These are phyloP conservation scores for Saccharomycopsis crataegensis DNA, from an alignment of 1,139 yeast species.

Conservation along the genomic window DNA sequence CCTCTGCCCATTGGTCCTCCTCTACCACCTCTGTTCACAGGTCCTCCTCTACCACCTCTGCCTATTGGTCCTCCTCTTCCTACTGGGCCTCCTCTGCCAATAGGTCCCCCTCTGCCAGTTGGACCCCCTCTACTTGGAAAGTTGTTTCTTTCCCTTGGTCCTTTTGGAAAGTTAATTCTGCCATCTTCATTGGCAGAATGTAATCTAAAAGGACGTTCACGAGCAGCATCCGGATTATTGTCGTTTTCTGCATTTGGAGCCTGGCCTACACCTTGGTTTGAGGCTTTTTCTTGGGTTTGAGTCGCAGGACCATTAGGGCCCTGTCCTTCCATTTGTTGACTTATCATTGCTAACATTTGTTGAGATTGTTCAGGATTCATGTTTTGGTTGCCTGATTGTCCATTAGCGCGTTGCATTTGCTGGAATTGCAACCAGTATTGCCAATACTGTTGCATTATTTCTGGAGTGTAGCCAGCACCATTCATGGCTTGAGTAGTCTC, in stretches of 20 bases:
- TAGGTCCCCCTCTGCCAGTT: slow-evolving; percentile 22
- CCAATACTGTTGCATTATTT: slow-evolving; percentile 75
- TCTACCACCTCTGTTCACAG: neutral
- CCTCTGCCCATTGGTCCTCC: neutral
- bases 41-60: too few relatives aligned
- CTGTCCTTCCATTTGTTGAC: neutral
- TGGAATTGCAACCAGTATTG: slow-evolving; percentile 27
- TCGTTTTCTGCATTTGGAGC: slow-evolving; percentile 17
- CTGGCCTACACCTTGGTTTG: neutral
- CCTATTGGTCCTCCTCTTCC: too few relatives aligned
- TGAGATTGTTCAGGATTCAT: slow-evolving; percentile 2
- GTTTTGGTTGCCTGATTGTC: slow-evolving; percentile 1
- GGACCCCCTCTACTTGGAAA: slow-evolving; percentile 23
- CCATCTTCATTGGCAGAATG: slow-evolving; percentile 18
- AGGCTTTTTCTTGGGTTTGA: slow-evolving; percentile 17
- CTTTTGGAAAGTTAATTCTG: slow-evolving; percentile 20
- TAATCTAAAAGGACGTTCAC: slow-evolving; percentile 14
- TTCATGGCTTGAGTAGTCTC: neutral
- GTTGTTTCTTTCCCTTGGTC: slow-evolving; percentile 26
- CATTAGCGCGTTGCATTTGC: slow-evolving; percentile 39
- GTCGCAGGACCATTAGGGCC: neutral
- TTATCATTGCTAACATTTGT: slow-evolving; percentile 21
- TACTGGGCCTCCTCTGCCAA: too few relatives aligned
- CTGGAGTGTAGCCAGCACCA: slow-evolving; percentile 29
- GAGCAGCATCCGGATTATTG: slow-evolving; percentile 2